Base-by-base conservation (phyloP, 768 basidiomycete species). In the Gloeophyllum trabeum region DNA sequence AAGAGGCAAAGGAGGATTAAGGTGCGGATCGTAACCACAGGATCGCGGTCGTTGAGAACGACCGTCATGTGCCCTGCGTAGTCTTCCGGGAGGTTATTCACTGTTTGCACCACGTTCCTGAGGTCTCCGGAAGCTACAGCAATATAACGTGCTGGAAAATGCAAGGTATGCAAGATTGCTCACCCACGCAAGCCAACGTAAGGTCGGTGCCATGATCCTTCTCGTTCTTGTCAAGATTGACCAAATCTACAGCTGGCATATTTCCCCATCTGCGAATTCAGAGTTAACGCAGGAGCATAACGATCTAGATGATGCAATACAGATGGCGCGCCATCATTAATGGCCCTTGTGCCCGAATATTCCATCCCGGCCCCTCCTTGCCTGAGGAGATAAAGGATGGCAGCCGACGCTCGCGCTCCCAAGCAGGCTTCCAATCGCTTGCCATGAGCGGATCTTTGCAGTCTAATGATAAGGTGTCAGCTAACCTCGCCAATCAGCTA, bases 121-220 rank as follows among this genome's bases (percentile, higher is more conserved):
- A 73, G 56, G 50, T 73, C 71, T 4, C 72, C 72, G 5, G 72
- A 73, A 0, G 69, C 71, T 73, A 36, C 1, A 16, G 35, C 40
- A 24, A 39, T 13, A 16, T 10, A 5, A n/a, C 14, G 18, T 32
- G 26, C 37, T 18, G 5, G 16, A 13, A 6, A 12, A 16, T 21
- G n/a, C 6, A 3, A 19, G 4, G 37, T 16, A 18, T 28, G 20
- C 6, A 25, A 25, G 19, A 28, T 20, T 10, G 12, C 43, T 19
- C 25, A 52, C 51, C 49, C 21, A 48, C 34, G 24, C 47, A 52
- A 3, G 46, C 49, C 24, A 62, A 47, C 5, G 51, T 46, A 5
- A 61, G n/a, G 40, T 56, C 46, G 39, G n/a, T 39, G 18, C 43
- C 24, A 20, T 4, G 22, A 16, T 38, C 53, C 35, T 54, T 54